Conservation (phyloP, 805 yeast species). For the Starmerella stellata region DNA sequence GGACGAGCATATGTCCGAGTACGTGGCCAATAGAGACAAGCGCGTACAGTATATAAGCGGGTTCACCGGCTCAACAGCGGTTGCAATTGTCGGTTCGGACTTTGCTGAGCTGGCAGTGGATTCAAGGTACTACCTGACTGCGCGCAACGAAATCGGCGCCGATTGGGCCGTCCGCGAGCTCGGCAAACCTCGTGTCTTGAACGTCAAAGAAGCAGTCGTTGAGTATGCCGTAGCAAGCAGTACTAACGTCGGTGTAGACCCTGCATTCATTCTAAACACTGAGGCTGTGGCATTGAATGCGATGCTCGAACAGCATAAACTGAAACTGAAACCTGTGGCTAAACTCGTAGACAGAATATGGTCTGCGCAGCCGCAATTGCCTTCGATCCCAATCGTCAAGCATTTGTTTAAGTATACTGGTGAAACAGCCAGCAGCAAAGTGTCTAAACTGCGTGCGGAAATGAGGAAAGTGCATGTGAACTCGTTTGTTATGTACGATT, state of each 20-base stretch:
- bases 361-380: constrained; percentile 50
- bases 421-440: constrained; percentile 39
- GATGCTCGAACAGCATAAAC: constrained; percentile 19
- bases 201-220: constrained; percentile 68
- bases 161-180: constrained; percentile 70
- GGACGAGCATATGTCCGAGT: constrained; percentile 88
- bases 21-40: constrained; percentile 64
- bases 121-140: constrained; percentile 87
- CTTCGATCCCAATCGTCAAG: constrained; percentile 32
- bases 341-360: constrained; percentile 67
- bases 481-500: constrained; percentile 41
- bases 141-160: constrained; percentile 56
- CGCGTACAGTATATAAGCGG: constrained; percentile 66
- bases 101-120: constrained; percentile 78
- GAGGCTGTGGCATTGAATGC: constrained; percentile 23
- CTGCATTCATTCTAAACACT: constrained; percentile 35
- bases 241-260: constrained; percentile 62
- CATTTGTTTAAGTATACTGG: constrained; percentile 47
- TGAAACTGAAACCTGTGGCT: constrained; percentile 32
- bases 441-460: constrained; percentile 25
- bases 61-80: constrained; percentile 84
- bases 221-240: constrained; percentile 31
- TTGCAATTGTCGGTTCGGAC: constrained; percentile 55
- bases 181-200: constrained; percentile 48
- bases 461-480: constrained; percentile 18